Base-by-base conservation (phyloP, 306 rosid species). In the Trifolium pratense region DNA sequence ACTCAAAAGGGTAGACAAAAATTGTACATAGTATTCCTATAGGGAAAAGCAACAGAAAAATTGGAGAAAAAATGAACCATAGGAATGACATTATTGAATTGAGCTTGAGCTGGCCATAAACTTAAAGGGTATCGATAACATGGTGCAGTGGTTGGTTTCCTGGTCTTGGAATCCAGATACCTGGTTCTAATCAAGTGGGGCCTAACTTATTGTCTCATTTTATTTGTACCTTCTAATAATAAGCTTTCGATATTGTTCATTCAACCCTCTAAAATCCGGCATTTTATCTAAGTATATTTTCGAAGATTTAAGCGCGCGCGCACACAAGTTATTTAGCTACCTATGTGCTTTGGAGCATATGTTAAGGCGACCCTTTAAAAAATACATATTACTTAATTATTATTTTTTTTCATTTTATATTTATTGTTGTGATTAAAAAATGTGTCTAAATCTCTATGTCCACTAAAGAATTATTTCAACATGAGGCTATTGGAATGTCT, bases 81-180 rank as follows among this genome's bases (percentile, higher is more conserved):
- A 16, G 7, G 14, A 49, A 39, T 55, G 62, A 43, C 61, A 79
- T 71, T 71, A 55, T 55, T 62, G 74, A 64, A 71, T 55, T 62
- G 74, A 64, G 66, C 34, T 32, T 68, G 14, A 59, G 60, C 76
- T 13, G 72, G 29, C 36, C 31, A 37, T 23, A 48, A n/a, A n/a
- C n/a, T n/a, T n/a, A n/a, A n/a, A n/a, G 40, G 25, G 18, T 48
- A 34, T 46, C 20, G 45, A 61, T 61, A 32, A 16, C 45, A 66
- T 73, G 76, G 76, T 65, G 80, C 48, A 79, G 81, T 52, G 64
- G 87, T 84, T 82, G 71, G 76, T 83, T 42, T 81, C 70, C 52
- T 76, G 73, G 84, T 69, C 58, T 70, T 49, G 68, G 74, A 81
- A 80, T 71, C 77, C 79, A 69, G 75, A 58, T 60, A 80, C 84